Base-by-base conservation (phyloP, 805 yeast genomes). In the Schizosaccharomyces cryophilus region DNA sequence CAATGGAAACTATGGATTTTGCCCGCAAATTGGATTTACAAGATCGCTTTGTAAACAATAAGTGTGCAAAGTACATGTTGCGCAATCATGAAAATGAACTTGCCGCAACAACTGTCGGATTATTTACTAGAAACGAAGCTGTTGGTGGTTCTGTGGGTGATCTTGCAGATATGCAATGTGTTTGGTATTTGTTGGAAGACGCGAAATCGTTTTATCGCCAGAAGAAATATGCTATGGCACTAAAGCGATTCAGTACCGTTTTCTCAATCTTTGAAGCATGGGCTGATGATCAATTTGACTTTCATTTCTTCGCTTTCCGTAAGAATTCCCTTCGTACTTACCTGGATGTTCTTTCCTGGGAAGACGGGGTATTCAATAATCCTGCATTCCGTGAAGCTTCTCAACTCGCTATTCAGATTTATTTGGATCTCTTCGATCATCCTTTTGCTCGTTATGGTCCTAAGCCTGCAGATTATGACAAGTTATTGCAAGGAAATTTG, bases 281-380 rank as follows among this genome's bases (percentile, higher is more conserved):
- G 72, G 79, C 75, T 68, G 80, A 79, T 64, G 98, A 93, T 69
- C 96, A 93, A 73, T 77, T 84, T 64, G 99, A 93, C 70, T 93
- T 90, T 82, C 97, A 93, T 70, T 83, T 85, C 58, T 93, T 87
- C 70, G 85, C 95, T 69, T 80, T 86, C 77, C 80, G 96, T 72
- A 81, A 84, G 66, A 97, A 96, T 26, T 87, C 96, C 5, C 83
- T 90, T 30, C 78, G 95, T 64, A 83, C 90, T 7, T 93, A 90
- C 69, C 66, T 85, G 35, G 82, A 81, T 21, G 80, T 86, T 79
- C 65, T 89, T 60, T 71, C 75, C 59, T 93, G 97, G 97, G 95
- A 82, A 62, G 94, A 89, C 69, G 69, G 73, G 24, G 70, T 93
- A 58, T 88, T 76, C 69, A 69, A 80, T 7, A 80, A 84, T 42